Evolutionary conservation across 257 asterid species (phyloP).

Genomic region (Solanum microdontum): DNA sequence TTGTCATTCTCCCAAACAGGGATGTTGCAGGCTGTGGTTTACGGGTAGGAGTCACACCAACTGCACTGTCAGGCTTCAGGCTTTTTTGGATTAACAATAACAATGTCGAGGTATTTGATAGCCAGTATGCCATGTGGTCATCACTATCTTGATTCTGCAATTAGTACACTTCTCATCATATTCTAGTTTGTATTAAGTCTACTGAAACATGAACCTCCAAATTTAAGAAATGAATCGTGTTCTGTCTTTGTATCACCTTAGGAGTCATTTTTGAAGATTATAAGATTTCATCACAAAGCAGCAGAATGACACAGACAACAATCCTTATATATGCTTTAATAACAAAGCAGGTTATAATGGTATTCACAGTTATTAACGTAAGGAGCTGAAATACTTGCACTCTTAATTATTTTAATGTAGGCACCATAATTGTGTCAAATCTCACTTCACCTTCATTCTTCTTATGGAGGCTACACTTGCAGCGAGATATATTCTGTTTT

Average conservation of each 20-base stretch:
- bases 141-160: conserved; percentile 81
- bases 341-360: neutral
- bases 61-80: conserved; percentile 51
- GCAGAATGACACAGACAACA: neutral
- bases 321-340: neutral
- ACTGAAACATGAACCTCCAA: neutral
- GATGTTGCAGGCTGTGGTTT: conserved; percentile 73
- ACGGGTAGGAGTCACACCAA: conserved; percentile 59
- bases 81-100: conserved; percentile 85
- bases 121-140: conserved; percentile 88
- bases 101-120: conserved; percentile 85
- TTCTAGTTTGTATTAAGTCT: neutral
- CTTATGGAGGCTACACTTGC: neutral
- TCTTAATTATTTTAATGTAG: neutral
- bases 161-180: neutral
- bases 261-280: neutral
- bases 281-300: neutral
- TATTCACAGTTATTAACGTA: neutral
- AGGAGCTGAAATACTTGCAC: neutral
- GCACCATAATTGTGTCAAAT: neutral
- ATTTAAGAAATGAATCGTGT: neutral
- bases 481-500: neutral
- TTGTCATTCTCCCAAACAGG: conserved; percentile 90
- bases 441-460: neutral
- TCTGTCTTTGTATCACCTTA: neutral